Base-by-base conservation (phyloP, 768 basidiomycete genomes). In the Nidularia pulvinata region DNA sequence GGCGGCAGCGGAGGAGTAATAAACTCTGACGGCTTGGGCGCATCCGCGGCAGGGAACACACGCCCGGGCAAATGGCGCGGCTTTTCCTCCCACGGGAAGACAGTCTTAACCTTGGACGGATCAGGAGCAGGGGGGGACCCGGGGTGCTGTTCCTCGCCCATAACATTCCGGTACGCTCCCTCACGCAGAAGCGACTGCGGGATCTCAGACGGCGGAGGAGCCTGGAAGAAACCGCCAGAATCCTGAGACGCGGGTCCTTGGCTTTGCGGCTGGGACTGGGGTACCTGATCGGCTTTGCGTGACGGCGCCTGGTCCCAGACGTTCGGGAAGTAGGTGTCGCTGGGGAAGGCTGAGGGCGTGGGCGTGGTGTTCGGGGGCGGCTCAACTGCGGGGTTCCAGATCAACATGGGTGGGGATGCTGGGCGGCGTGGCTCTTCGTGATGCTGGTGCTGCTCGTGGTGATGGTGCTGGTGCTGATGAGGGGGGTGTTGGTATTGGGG, bases 1-100 rank as follows among this genome's bases (percentile, higher is more conserved):
- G 45, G 9, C 22, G 9, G 16, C n/a, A 34, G 66, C 58, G 63
- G 63, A 48, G 59, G 75, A 63, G 67, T 72, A 52, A 76, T 39
- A 58, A 78, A 79, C 49, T 70, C 60, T n/a, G 68, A 67, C 7
- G 82, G 80, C 1, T 78, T 75, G 25, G 80, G 84, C 46, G 78
- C 73, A 47, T 88, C 85, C 33, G 80, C 71, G n/a, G 68, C 71
- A 32, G 91, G 93, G 61, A 93, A 93, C 33, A 89, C 81, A 50
- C 92, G 88, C 30, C 76, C 77, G 11, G 91, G 91, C 57, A 78
- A 59, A 47, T 75, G 79, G 33, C 89, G 83, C 10, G 82, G 86
- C 60, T 82, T 81, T 54, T 85, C 81, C 65, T 99, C 96, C 96
- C 96, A 99, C n/a, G 96, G 95, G 69, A 99, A 98, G 34, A 97